These are phyloP conservation scores for Centella asiatica DNA, from an alignment of 129 eudicot genomes.

Conservation along the genomic window DNA sequence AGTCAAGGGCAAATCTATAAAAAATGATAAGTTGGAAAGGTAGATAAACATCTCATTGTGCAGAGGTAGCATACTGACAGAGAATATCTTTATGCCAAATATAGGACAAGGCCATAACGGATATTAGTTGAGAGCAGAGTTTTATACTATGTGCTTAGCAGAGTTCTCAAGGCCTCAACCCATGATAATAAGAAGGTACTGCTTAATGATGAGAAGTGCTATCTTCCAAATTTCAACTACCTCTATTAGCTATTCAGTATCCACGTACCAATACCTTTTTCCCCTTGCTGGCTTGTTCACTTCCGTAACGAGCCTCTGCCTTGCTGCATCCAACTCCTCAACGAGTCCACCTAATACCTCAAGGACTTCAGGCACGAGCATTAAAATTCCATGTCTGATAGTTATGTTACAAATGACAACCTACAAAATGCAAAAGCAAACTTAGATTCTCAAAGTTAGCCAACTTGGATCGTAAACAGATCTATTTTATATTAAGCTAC, in stretches of 20 bases:
- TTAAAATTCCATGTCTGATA: conserved; percentile 70
- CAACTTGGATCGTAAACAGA: background rate
- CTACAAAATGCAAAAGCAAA: conserved; percentile 26
- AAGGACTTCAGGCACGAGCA: conserved; percentile 92
- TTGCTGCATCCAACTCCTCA: conserved; percentile 78
- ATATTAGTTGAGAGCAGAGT: background rate
- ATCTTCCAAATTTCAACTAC: background rate
- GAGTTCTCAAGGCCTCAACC: background rate
- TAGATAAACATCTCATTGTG: background rate
- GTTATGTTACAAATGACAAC: conserved; percentile 63
- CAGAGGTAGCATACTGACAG: background rate
- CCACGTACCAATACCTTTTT: conserved; percentile 44
- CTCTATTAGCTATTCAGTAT: background rate
- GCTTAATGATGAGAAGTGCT: background rate
- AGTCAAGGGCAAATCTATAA: background rate
- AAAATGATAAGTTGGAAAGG: background rate
- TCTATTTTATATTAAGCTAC: background rate
- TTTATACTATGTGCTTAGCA: background rate
- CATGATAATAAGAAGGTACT: background rate
- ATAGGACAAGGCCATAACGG: background rate
- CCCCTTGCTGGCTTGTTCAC: conserved; percentile 95
- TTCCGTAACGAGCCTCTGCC: conserved; percentile 75
- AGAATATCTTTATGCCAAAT: background rate
- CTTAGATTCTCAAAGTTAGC: background rate
- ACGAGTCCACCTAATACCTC: conserved; percentile 77